Evolutionary conservation across 148 eudicot genomes (phyloP).

Genomic region (Gaultheria prostrata): DNA sequence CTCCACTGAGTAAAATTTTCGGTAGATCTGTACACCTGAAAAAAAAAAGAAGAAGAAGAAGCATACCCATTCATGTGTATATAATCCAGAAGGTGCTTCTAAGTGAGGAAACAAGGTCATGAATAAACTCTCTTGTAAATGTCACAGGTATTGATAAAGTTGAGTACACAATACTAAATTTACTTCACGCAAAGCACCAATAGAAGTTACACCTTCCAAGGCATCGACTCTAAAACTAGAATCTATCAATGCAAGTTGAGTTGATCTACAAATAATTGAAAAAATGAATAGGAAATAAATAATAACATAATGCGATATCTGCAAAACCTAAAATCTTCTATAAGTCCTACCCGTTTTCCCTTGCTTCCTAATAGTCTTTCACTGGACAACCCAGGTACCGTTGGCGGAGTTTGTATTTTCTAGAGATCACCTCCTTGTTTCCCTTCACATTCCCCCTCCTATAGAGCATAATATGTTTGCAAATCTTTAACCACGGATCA

Average conservation of each 20-base stretch:
- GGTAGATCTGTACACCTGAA: slow-evolving; percentile 66
- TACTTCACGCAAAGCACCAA: neutral
- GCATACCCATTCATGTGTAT: neutral
- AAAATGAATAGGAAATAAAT: neutral
- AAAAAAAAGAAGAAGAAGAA: neutral
- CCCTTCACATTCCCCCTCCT: neutral
- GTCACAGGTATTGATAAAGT: neutral
- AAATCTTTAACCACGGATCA: neutral
- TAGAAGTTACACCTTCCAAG: neutral
- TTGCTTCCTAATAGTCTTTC: neutral
- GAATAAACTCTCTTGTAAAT: neutral
- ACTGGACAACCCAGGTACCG: neutral
- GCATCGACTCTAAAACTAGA: neutral
- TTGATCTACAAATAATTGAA: neutral
- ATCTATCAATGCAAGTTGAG: neutral
- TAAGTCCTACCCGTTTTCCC: neutral
- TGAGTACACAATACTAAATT: neutral
- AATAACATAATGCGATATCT: neutral
- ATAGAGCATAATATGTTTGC: neutral
- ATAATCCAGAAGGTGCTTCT: neutral
- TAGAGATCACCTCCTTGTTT: neutral
- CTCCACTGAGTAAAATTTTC: slow-evolving; percentile 73
- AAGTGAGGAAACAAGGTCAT: neutral
- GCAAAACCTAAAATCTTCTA: neutral
- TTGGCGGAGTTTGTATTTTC: neutral